Conservation (phyloP, 805 yeast genomes). For the Spathaspora boniae region DNA sequence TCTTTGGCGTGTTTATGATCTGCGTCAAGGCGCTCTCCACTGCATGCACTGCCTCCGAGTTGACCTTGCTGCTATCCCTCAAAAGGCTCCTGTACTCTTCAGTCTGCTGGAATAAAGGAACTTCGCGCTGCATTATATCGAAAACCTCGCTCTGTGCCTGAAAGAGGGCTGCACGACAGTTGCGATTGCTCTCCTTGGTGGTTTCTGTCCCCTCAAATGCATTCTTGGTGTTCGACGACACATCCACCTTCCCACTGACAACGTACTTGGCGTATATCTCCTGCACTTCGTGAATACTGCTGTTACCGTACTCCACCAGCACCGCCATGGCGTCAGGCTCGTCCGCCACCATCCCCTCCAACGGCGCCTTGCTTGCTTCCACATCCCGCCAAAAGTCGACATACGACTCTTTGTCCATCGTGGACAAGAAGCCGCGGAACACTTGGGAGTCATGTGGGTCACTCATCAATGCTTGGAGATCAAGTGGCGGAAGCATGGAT, state of each 20-base stretch:
- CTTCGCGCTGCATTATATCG: conserved; percentile 50
- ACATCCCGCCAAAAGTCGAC: conserved; percentile 67
- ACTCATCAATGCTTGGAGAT: no score
- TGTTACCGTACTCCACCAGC: conserved; percentile 42
- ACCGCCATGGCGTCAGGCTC: conserved; percentile 29
- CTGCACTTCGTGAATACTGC: conserved; percentile 51
- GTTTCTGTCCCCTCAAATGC: not conserved
- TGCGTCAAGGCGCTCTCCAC: conserved; percentile 67
- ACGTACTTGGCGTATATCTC: conserved; percentile 37
- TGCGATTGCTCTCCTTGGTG: conserved; percentile 39
- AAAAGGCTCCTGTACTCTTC: not conserved
- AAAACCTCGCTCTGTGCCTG: conserved; percentile 53
- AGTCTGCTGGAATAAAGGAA: conserved; percentile 49
- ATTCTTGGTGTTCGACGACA: conserved; percentile 14
- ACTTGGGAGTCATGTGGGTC: no score
- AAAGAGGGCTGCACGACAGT: conserved; percentile 60
- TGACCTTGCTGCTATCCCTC: conserved; percentile 1
- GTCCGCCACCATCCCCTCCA: conserved; percentile 46
- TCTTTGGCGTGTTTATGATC: conserved; percentile 39
- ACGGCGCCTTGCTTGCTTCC: conserved; percentile 67
- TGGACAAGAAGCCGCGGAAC: no score
- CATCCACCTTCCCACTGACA: conserved; percentile 4
- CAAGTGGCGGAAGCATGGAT: no score
- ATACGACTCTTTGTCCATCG: no score
- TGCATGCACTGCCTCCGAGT: conserved; percentile 48